Base-by-base conservation (phyloP, 306 rosid species). In the Urtica urens region DNA sequence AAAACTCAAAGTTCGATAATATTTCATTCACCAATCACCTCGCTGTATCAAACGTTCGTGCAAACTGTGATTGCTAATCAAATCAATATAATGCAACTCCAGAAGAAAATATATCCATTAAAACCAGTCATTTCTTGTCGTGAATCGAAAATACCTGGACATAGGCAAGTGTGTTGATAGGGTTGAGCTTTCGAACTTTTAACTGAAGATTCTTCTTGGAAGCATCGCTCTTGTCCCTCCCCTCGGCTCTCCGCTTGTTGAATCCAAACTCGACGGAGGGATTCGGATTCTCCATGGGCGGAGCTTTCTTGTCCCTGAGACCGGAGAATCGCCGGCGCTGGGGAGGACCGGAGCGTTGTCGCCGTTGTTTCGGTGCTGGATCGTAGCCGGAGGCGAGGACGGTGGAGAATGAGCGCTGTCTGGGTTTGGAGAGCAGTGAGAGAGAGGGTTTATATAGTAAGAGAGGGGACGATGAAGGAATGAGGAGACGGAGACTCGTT, bases 241-340 rank as follows among this genome's bases (percentile, higher is more conserved):
- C 96, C 49, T 87, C 87, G 0, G 94, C 94, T 27, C 94, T 77
- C 57, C 78, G 60, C 80, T 71, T 87, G 62, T 87, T 87, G 77
- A 77, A 82, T 52, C 38, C 20, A 13, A 76, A 38, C 29, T 27
- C 3, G 4, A 17, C 47, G 17, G 49, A 41, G 13, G 46, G 20
- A 7, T 42, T 47, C 19, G 53, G 20, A 10, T 78, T 73, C 46
- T 75, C 66, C 77, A 58, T 40, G 20, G 14, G 74, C 42, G 40
- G 51, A 24, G 34, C 51, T 3, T 54, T 51, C 20, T 41, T 22
- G 24, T 59, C 62, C 51, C 21, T 25, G 18, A 55, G 43, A n/a
- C 55, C 61, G 37, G 23, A 8, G 26, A 35, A 35, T 3, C 38
- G 54, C 46, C 57, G 52, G 24, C 78, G 34, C 0, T 37, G 46